These are phyloP conservation scores for Lablab purpureus DNA, from an alignment of 306 rosid genomes.

Conservation along the genomic window DNA sequence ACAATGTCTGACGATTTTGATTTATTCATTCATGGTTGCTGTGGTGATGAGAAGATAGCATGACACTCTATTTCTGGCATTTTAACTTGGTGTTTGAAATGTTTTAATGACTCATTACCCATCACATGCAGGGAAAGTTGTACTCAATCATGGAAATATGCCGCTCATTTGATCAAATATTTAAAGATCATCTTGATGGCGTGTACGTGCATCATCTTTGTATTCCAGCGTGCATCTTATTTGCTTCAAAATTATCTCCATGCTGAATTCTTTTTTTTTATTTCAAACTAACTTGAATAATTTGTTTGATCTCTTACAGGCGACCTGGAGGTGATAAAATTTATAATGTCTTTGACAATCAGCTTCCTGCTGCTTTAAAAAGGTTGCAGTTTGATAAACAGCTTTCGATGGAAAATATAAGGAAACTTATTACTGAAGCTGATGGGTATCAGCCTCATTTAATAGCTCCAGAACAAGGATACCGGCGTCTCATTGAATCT, in stretches of 20 bases:
- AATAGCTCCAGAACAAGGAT: constrained; percentile 98
- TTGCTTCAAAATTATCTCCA: constrained; percentile 14
- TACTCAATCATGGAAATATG: constrained; percentile 92
- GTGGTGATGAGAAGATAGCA: constrained; percentile 19
- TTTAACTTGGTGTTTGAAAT: constrained; percentile 19
- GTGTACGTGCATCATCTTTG: constrained; percentile 63
- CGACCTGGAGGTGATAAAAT: constrained; percentile 95
- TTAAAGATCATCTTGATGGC: constrained; percentile 98
- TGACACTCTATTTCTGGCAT: constrained; percentile 16
- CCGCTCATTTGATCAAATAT: constrained; percentile 84
- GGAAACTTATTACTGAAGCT: constrained; percentile 92
- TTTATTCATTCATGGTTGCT: constrained; percentile 22
- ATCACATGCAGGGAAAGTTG: constrained; percentile 83
- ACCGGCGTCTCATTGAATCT: constrained; percentile 90
- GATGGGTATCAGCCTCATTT: constrained; percentile 99
- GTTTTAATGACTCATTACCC: constrained; percentile 45
- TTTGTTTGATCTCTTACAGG: constrained; percentile 54
- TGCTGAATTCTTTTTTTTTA: constrained; percentile 18
- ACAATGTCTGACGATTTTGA: constrained; percentile 13
- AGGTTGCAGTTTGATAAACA: constrained; percentile 94
- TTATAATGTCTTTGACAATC: constrained; percentile 89
- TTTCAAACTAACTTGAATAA: constrained; percentile 18
- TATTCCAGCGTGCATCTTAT: constrained; percentile 13
- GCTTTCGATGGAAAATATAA: constrained; percentile 91
- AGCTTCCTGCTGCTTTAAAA: constrained; percentile 93